Evolutionary conservation across 805 yeast genomes (phyloP), one percentile per base, ranked within the genome.

Genomic region (Millerago galiae): DNA sequence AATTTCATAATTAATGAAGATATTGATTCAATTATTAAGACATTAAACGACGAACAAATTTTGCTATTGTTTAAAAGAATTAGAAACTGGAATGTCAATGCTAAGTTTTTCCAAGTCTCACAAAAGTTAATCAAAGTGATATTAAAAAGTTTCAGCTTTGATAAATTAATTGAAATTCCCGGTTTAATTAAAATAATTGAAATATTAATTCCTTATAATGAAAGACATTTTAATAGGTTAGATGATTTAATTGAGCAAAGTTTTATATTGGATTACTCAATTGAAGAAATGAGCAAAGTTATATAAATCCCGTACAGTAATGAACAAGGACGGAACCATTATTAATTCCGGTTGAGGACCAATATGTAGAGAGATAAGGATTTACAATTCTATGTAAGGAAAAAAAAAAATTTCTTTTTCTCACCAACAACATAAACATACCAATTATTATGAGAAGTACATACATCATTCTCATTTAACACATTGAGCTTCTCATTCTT

Each of bases 61-160:
- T 52, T 72, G 34, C 58, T 68, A 11, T 61, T 93, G 18, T 74
- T 93, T 60, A 76, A 77, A 55, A 80, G 95, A 54, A 71, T 90
- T 16, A 77, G 97, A 53, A 95, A 88, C 58, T 93, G 99, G 99
- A 93, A 93, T 60, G 82, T 95, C 35, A 91, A 88, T 61, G 83
- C 86, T 41, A 78, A 79, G 55, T 80, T 87, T 30, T 86, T 86
- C 56, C 78, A 75, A 40, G 75, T 87, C 43, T 85, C 96, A 11
- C 99, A 91, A 63, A 79, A 78, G 44, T 65, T 89, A 34, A 70
- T 91, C 40, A 71, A 76, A 49, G 81, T 85, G 18, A 63, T 91
- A 28, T 65, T 93, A 45, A 63, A 66, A 34, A 69, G 68, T 37
- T 77, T 77, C 51, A 66, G 72, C 16, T 67, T 82, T 26, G 78